Evolutionary conservation across 2,329 filamentous ascomycete genomes (phyloP), one percentile per base, ranked within the genome.

Genomic region (Aureobasidium musti): DNA sequence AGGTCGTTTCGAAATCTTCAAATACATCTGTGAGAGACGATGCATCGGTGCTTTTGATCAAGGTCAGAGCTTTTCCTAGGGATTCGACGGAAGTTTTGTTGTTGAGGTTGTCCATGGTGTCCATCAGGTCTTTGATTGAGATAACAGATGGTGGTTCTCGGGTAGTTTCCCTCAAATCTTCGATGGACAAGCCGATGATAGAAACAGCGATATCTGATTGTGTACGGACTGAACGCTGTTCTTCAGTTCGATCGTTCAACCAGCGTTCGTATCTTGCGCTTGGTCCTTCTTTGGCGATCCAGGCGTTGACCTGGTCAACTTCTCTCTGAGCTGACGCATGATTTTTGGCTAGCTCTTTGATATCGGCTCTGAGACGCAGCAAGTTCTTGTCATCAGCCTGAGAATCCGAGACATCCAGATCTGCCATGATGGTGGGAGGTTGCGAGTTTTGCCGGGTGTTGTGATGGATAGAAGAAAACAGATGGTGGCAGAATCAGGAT

Each of bases 251-350:
- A 1, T 1, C 3, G 10, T 30, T 21, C 23, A 47, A 3, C 10
- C 2, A 21, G 10, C 45, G 14, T 47, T 21, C 7, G 26, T 7
- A 26, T 1, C n/a, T n/a, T 3, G 21, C 2, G 5, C 5, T 50
- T 4, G 49, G 49, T 10, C 49, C 49, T n/a, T 52, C 6, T 1
- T 7, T 3, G 7, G 11, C 13, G 5, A 52, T 52, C 14, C 13
- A 0, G 28, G 19, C 17, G 1, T 13, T 52, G 17, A 21, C 1
- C 1, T 0, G 1, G 28, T 33, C 6, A 8, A 33, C 7, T 1
- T 14, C 6, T 13, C 13, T 1, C 17, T 52, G 26, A 4, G 5
- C 1, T 19, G n/a, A n/a, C 1, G 30, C 30, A 11, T n/a, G 5
- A 1, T 52, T 8, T 5, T n/a, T 8, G 23, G 23, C 7, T 1